Conservation (phyloP, 2,329 filamentous ascomycete species). For the Colletotrichum euphorbiae region DNA sequence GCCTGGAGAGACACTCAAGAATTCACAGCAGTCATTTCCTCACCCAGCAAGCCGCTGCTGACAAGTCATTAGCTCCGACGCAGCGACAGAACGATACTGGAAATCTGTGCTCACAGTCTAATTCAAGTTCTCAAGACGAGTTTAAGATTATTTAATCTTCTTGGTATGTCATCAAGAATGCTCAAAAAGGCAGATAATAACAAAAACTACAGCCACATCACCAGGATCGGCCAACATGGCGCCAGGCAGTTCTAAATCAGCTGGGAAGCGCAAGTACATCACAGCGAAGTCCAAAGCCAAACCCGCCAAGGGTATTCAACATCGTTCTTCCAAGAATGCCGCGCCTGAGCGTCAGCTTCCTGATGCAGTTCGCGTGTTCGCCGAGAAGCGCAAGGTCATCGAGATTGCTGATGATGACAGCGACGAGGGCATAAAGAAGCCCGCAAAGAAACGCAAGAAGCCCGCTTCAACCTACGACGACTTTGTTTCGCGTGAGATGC, state of each 20-base stretch:
- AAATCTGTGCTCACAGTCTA: background rate
- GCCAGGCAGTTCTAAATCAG: background rate
- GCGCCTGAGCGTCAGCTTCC: background rate
- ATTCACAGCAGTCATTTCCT: too few relatives aligned
- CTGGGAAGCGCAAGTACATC: background rate
- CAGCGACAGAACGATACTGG: too few relatives aligned
- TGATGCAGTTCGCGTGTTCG: background rate
- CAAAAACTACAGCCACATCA: background rate
- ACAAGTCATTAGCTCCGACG: too few relatives aligned
- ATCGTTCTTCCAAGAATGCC: background rate
- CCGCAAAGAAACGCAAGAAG: conserved; percentile 9
- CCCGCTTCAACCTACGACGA: background rate
- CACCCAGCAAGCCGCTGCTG: too few relatives aligned
- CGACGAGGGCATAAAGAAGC: conserved; percentile 23
- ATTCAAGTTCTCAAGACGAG: background rate
- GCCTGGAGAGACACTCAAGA: too few relatives aligned
- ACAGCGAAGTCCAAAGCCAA: conserved; percentile 4
- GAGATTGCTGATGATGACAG: background rate
- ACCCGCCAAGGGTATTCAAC: background rate
- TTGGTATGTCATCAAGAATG: background rate
- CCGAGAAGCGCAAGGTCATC: conserved; percentile 4
- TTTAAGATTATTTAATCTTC: background rate
- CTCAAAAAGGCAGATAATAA: background rate
- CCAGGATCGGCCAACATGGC: background rate
- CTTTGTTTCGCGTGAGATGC: conserved; percentile 9